Base-by-base conservation (phyloP, 1,284 basidiomycete genomes). In the Rhodofomes roseus region DNA sequence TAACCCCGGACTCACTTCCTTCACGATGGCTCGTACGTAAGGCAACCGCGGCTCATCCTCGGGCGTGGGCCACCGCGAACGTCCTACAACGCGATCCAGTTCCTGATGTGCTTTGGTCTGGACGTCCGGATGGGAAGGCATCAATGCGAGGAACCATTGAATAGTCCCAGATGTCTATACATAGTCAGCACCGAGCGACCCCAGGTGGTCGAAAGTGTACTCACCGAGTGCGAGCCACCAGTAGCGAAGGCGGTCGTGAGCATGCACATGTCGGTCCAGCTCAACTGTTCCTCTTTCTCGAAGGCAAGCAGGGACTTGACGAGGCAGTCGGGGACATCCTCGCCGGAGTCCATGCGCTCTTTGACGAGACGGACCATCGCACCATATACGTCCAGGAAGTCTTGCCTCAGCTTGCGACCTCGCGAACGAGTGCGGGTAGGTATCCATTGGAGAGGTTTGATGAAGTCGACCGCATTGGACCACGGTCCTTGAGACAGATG, bases 191-290 rank as follows among this genome's bases (percentile, higher is more conserved):
- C 7, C 39, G 20, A 23, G 18, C 18, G 18, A 27, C 14, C 7
- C 16, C 16, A 6, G 16, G 37, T 4, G 37, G 4, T 39, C 16
- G 16, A 14, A 39, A 12, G 16, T 14, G 37, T 39, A 39, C 14
- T 39, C 41, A 78, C 77, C 34, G 77, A 74, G 54, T 79, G 71
- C 31, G 77, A 74, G 36, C 79, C 79, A 4, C 78, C 77, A 20
- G 76, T 71, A 46, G 72, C 76, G 56, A 79, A 78, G 12, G 71
- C 77, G n/a, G 74, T 71, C 8, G 79, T 65, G 60, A 79, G 74
- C 51, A 72, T 72, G 57, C n/a, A 18, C 54, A 77, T 71, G 62
- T 79, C 78, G 23, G 71, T 61, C 63, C 71, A 70, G 56, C 74
- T 74, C 25, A 79, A 68, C 18, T 70, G 63, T 58, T 79, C 78